Evolutionary conservation across 495 filamentous ascomycete genomes (phyloP), one percentile per base, ranked within the genome.

Genomic region (Trichoderma erinaceum): DNA sequence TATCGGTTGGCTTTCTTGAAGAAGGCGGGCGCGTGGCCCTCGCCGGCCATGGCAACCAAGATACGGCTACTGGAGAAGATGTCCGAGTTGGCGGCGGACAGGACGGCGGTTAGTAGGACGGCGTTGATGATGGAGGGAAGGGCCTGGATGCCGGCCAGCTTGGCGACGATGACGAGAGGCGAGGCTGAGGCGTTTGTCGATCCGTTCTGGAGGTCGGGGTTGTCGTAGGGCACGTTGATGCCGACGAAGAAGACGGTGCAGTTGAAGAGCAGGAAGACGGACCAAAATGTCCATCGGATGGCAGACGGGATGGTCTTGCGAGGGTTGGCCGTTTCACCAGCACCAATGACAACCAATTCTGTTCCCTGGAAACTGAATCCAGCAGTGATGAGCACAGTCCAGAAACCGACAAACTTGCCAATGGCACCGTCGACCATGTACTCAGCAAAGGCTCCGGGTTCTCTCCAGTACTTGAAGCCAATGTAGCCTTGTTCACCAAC

Each of bases 81-180:
- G 58, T 84, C 83, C 35, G 85, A 85, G 73, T 84, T 86, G 7
- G 82, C 87, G 29, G 81, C 80, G 4, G 79, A 81, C 15, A 83
- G 75, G 18, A 87, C 86, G 12, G 87, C 86, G 23, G 80, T 81
- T n/a, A 89, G 82, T 61, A 91, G 83, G 43, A 91, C 86, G 35
- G 83, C 87, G 71, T 91, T 91, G 76, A 92, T 88, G 70, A 91
- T 85, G 64, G 87, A 84, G 1, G 89, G 89, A 35, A 91, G 82
- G 6, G 85, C 85, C 8, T 77, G 78, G 70, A 91, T 85, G 69
- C 88, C 88, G 5, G 89, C 90, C 13, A 84, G 76, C 35, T 80
- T 73, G 41, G 90, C 85, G 29, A 89, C 87, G 64, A 92, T 85
- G 27, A 91, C 89, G 65, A 91, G 86, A 4, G 90, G 90, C 3